Evolutionary conservation across 2,329 filamentous ascomycete species (phyloP), one percentile per base, ranked within the genome.

Genomic region (Sclerotinia subarctica): DNA sequence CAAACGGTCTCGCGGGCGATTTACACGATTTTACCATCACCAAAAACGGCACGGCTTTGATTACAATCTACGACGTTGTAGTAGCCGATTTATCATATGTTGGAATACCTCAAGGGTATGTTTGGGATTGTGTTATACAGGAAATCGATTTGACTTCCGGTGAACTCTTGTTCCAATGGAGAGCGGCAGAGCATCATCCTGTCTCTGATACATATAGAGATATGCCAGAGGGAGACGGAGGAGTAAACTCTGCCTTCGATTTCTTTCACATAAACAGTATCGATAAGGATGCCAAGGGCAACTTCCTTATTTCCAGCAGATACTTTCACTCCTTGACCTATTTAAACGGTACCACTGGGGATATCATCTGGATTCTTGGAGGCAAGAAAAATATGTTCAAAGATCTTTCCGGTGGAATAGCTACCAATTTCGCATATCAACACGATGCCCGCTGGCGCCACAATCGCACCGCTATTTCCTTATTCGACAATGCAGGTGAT

Each of bases 81-180:
- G 81, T 81, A 0, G 76, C 74, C 8, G 79, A 85, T 54, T 74
- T 86, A 44, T 78, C 77, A 5, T 71, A 76, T 1, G 86, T 79
- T 76, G 84, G 84, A 32, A 83, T 76, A 4, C 80, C 77, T 57
- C 70, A 78, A 0, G 80, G 82, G 69, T 82, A 86, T 72, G 81
- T 84, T 68, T 86, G 84, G 84, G 84, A 86, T 72, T 83, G 85
- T 3, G 80, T 86, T 35, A 80, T 86, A 67, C 84, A 86, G 73
- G 74, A 76, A 64, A 64, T 75, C 24, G 71, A 75, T 32, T 70
- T 76, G 53, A 79, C 82, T 32, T 86, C 83, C 3, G 84, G 85
- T 2, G 78, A 82, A 52, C 75, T 88, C 4, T 70, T 87, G 15
- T 88, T 88, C 70, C 85, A 88, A 71, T 88, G 86, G 86, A 81